Conservation (phyloP, 1,284 basidiomycete species). For the Moesziomyces sp. region DNA sequence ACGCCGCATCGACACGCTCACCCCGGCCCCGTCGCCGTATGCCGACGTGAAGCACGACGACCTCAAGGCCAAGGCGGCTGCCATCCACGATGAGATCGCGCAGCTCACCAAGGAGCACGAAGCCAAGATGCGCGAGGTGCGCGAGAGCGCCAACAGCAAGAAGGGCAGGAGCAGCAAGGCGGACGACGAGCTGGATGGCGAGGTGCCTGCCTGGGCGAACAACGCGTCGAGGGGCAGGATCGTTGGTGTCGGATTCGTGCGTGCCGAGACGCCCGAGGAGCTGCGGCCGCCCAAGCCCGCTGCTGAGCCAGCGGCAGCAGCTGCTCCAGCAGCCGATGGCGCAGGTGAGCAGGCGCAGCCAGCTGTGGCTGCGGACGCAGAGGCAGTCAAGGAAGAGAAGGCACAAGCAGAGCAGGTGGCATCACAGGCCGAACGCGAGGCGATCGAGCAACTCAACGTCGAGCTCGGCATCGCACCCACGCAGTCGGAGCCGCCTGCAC, state of each 20-base stretch:
- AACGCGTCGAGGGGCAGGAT: constrained; percentile 49
- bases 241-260: constrained; percentile 55
- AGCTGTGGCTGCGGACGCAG: constrained; percentile 2
- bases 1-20: constrained; percentile 55
- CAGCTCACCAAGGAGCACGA: constrained; percentile 23
- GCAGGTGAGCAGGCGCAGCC: constrained; percentile 5
- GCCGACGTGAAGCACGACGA: constrained; percentile 33
- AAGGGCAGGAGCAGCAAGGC: constrained; percentile 3
- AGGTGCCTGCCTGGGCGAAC: constrained; percentile 30
- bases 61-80: constrained; percentile 30
- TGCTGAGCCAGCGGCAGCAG: background rate
- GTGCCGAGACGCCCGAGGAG: constrained; percentile 50
- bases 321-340: constrained; percentile 2
- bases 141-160: constrained; percentile 2
- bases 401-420: constrained; percentile 17
- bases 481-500: constrained; percentile 1
- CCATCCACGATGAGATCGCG: constrained; percentile 30
- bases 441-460: constrained; percentile 36
- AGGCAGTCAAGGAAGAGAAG: constrained; percentile 1
- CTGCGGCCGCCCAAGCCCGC: constrained; percentile 24
- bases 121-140: constrained; percentile 22
- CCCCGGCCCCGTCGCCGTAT: constrained; percentile 57
- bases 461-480: constrained; percentile 23
- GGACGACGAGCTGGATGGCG: constrained; percentile 14
- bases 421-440: constrained; percentile 30